These are phyloP conservation scores for Naganishia randhawae DNA, from an alignment of 768 basidiomycete species.

Conservation along the genomic window DNA sequence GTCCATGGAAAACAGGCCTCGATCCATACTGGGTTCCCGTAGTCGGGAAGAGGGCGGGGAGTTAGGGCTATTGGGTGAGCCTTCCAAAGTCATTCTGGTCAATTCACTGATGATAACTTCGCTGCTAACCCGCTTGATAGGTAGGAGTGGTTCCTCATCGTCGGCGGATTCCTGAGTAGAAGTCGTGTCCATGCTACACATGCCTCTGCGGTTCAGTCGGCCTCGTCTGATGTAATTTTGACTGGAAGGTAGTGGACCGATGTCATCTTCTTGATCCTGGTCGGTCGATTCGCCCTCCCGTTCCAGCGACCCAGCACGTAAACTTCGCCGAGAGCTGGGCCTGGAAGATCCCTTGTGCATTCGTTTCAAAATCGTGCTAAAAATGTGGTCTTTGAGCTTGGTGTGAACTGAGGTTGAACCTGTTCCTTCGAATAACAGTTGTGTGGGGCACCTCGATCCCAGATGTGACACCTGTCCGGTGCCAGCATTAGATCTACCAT, in stretches of 20 bases:
- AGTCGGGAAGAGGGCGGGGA: neutral
- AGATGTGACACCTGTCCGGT: neutral
- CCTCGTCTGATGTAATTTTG: constrained; percentile 34
- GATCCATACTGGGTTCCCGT: constrained; percentile 20
- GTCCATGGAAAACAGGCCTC: constrained; percentile 28
- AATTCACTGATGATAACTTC: constrained; percentile 42
- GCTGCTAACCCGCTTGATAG: constrained; percentile 41
- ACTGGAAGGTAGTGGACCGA: constrained; percentile 51
- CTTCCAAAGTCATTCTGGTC: constrained; percentile 23
- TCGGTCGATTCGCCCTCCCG: constrained; percentile 16
- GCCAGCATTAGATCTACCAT: constrained; percentile 8
- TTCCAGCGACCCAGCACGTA: constrained; percentile 22
- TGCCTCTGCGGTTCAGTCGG: constrained; percentile 14
- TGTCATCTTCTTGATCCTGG: constrained; percentile 29
- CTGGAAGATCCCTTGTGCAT: constrained; percentile 35
- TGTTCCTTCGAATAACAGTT: constrained; percentile 66
- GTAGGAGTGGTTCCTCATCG: constrained; percentile 8
- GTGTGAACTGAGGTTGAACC: constrained; percentile 93
- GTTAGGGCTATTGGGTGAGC: neutral
- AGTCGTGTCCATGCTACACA: constrained; percentile 33
- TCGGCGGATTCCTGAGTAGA: constrained; percentile 20
- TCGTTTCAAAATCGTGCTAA: constrained; percentile 73
- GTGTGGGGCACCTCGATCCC: constrained; percentile 21
- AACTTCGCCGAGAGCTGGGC: constrained; percentile 9
- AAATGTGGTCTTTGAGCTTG: constrained; percentile 90